phyloP scores from a whole-genome alignment of 768 basidiomycete species.

The Kwoniella newhampshirensis region DNA sequence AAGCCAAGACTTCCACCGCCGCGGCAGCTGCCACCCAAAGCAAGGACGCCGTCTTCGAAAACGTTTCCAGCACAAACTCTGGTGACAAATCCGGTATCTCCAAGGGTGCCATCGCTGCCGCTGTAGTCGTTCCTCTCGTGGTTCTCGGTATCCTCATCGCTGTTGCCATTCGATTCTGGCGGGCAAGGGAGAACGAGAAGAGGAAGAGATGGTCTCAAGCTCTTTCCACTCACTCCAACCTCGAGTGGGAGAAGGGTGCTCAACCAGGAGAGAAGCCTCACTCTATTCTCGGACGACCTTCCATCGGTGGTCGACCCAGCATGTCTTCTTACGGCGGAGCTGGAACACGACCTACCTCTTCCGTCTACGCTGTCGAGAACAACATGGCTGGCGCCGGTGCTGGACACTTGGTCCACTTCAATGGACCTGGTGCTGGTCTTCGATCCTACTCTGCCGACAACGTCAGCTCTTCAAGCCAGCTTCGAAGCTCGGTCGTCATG shows the following conservation, averaged over 20 bases:
- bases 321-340: constrained; percentile 26
- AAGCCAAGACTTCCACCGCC: constrained; percentile 37
- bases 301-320: constrained; percentile 23
- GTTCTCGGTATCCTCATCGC: constrained; percentile 36
- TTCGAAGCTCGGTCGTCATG: constrained; percentile 33
- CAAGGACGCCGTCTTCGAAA: constrained; percentile 45
- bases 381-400: constrained; percentile 51
- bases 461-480: constrained; percentile 18
- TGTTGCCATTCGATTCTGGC: constrained; percentile 49
- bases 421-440: constrained; percentile 25
- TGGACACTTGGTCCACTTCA: constrained; percentile 20
- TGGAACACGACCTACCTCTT: constrained; percentile 29
- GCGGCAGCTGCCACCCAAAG: constrained; percentile 41
- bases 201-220: constrained; percentile 51
- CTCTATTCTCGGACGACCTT: constrained; percentile 42
- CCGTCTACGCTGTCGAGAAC: constrained; percentile 48
- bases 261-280: constrained; percentile 35
- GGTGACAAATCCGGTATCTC: constrained; percentile 34
- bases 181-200: constrained; percentile 48
- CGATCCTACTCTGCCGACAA: constrained; percentile 36
- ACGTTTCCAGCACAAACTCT: constrained; percentile 29
- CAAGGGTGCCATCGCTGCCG: constrained; percentile 50
- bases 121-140: constrained; percentile 50
- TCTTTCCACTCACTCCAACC: constrained; percentile 43
- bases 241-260: constrained; percentile 52